Evolutionary conservation across 345 rosid species (phyloP), one percentile per base, ranked within the genome.

Genomic region (Erucastrum elatum): DNA sequence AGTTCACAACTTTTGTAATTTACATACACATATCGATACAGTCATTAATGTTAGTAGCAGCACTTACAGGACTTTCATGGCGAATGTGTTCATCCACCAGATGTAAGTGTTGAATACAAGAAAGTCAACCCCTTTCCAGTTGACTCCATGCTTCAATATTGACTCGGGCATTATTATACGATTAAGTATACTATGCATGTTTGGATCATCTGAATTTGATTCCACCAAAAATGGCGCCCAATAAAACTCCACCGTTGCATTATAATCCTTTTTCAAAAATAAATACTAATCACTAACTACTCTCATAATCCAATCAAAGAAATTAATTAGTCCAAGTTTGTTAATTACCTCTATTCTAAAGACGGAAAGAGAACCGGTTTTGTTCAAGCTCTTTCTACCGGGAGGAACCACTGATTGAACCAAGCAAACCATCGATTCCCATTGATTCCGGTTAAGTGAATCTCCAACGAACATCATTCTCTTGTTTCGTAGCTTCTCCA

Each of bases 201-300:
- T 80, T 26, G 98, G 97, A 83, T 93, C 92, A 61, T 95, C 99
- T 0, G 99, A 93, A 78, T 95, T 95, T 4, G 99, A 95, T 73
- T 86, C 90, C 2, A 95, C 98, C 72, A 95, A 80, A 82, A 93
- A 95, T 27, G 99, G 98, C 0, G 99, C 97, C 99, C 99, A 95
- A 41, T 93, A 95, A 69, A 95, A 94, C 79, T 94, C 98, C 70
- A 95, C 91, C 9, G 98, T 93, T 6, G 98, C 90, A 83, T 95
- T 95, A 55, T 95, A 91, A 49, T 93, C 96, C 99, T 95, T 62
- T 72, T 39, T 3, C 16, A 10, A 5, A 53, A 53, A 13, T 4
- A 4, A 4, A 55, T 39, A 59, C 59, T 67, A 60, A 51, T 35
- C 0, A 68, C 49, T 46, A 55, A 55, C 76, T 71, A 64, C 81